phyloP scores from a whole-genome alignment of 495 filamentous ascomycete species.

The Tricharina praecox region DNA sequence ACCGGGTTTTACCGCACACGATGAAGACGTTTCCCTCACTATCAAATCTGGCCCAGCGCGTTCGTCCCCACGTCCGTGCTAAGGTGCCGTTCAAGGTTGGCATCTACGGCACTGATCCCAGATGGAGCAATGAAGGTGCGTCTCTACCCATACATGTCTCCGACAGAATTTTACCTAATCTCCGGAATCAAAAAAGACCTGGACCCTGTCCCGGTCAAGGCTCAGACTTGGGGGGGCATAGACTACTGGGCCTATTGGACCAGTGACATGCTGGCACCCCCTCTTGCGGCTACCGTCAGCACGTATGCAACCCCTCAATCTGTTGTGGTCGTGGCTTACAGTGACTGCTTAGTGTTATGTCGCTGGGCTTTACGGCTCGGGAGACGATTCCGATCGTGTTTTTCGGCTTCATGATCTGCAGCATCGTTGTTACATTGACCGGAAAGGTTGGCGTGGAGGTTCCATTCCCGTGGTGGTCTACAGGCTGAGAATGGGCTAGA shows the following conservation, averaged over 20 bases:
- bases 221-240: constrained; percentile 32
- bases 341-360: constrained; percentile 26
- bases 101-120: constrained; percentile 28
- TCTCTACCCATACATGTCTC: neutral
- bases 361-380: constrained; percentile 34
- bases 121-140: constrained; percentile 33
- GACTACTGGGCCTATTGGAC: constrained; percentile 32
- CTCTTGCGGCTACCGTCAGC: constrained; percentile 25
- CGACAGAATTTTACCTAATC: too few relatives aligned
- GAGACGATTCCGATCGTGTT: constrained; percentile 35
- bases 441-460: constrained; percentile 27
- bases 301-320: constrained; percentile 7
- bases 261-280: constrained; percentile 31
- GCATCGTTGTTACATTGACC: constrained; percentile 32
- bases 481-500: constrained; percentile 19
- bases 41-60: neutral
- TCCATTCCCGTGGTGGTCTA: too few relatives aligned
- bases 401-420: constrained; percentile 32
- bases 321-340: constrained; percentile 10
- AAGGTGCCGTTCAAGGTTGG: constrained; percentile 30
- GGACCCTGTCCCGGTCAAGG: constrained; percentile 32
- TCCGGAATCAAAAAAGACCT: constrained; percentile 26
- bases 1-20: too few relatives aligned
- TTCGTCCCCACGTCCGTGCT: constrained; percentile 19
- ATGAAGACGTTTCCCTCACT: neutral